Conservation (phyloP, 2,329 filamentous ascomycete species). For the Colletotrichum acutatum region DNA sequence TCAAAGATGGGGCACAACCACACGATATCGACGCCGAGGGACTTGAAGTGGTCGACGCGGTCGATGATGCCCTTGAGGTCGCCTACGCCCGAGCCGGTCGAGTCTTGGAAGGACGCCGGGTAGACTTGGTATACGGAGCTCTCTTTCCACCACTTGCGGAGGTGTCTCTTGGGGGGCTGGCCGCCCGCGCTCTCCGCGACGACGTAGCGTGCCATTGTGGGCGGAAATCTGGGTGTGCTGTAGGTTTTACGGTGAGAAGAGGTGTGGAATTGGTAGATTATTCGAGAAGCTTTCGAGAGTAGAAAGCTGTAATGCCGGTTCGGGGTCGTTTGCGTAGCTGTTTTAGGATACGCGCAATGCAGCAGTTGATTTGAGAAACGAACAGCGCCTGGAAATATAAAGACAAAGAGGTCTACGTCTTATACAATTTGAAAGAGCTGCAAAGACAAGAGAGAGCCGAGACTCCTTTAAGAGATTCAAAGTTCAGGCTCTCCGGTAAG, state of each 20-base stretch:
- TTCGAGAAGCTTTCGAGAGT: background rate
- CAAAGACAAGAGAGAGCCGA: background rate
- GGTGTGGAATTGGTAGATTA: background rate
- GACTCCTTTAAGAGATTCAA: background rate
- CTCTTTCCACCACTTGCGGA: slow-evolving; percentile 67
- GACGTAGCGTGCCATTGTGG: slow-evolving; percentile 14
- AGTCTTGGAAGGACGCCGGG: slow-evolving; percentile 70
- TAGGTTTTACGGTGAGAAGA: background rate
- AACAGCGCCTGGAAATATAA: background rate
- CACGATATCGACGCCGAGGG: slow-evolving; percentile 67
- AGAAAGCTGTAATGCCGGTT: background rate
- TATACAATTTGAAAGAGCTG: background rate
- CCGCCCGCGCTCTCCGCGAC: background rate
- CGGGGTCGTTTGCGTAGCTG: background rate
- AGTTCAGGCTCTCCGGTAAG: background rate
- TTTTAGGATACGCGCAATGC: background rate
- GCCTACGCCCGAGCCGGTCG: slow-evolving; percentile 64
- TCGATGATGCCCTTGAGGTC: slow-evolving; percentile 69
- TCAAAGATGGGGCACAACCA: slow-evolving; percentile 63
- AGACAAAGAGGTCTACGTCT: background rate
- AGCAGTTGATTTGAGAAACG: background rate
- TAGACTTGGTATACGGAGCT: slow-evolving; percentile 71
- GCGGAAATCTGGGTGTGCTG: background rate
- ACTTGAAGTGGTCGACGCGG: slow-evolving; percentile 64
- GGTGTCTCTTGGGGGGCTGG: slow-evolving; percentile 14